Evolutionary conservation across 2,329 filamentous ascomycete species (phyloP), one percentile per base, ranked within the genome.

Genomic region (Colletotrichum salicis): DNA sequence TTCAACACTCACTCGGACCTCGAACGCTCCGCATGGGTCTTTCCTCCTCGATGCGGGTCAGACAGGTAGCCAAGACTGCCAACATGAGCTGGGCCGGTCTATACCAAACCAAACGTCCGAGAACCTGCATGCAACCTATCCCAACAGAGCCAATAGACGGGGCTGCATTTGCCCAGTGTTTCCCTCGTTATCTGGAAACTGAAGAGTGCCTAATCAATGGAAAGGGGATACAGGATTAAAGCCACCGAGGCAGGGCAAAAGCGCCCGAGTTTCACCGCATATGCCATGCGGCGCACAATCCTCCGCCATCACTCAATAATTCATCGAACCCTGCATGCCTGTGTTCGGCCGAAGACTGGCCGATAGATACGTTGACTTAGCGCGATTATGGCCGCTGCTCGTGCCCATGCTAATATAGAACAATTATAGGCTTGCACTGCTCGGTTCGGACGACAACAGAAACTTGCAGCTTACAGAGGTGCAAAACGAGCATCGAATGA

Each of bases 251-350:
- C 64, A 58, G 64, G 64, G 41, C 35, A 52, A 48, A 56, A 24
- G 58, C 64, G 57, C 24, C 51, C 15, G 51, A 24, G 69, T 63
- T 27, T 64, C 48, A 71, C 69, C 48, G 58, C 64, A 71, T 71
- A 59, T 71, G 64, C 48, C 69, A 71, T 35, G 69, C 58, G 69
- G 57, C 67, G 69, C 64, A 68, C 69, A 68, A 68, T 48, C 69
- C 64, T 54, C 58, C 59, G 64, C 69, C 58, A 71, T 59, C 45
- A 63, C 37, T 29, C 69, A 71, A 71, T 68, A 71, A 54, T 68
- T 45, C 35, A 56, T 45, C 41, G 31, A 12, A 12, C 69, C 69
- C 64, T 71, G 69, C 64, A 71, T 68, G 58, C 54, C 27, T 68
- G 41, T 63, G 51, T 58, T 71, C 64, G 54, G 58, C 45, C 64